phyloP scores from a whole-genome alignment of 139 green algal genomes.

The Coccomyxa sp. region DNA sequence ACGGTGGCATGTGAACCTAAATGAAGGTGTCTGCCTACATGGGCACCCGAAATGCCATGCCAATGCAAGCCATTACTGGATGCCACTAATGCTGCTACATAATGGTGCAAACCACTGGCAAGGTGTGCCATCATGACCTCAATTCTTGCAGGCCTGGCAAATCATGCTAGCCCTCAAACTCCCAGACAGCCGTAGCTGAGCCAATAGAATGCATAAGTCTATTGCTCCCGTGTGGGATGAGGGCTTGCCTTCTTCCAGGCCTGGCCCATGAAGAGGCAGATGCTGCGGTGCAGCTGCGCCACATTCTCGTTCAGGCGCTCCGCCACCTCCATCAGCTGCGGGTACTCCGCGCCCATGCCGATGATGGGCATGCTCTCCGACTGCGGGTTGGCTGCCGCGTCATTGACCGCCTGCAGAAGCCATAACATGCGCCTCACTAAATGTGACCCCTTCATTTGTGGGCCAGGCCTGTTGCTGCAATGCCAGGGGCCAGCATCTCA shows the following conservation, averaged over 20 bases:
- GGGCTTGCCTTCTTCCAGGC: neutral
- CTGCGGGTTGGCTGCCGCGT: neutral
- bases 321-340: neutral
- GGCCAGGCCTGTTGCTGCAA: too few species aligned
- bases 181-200: too few species aligned
- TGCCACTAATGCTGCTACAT: neutral
- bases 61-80: neutral
- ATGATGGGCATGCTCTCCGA: neutral
- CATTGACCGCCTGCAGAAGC: neutral
- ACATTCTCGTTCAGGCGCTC: neutral
- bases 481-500: too few species aligned
- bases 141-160: neutral
- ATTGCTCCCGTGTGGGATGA: too few species aligned
- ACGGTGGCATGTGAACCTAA: neutral
- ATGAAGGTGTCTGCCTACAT: neutral
- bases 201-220: too few species aligned
- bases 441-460: too few species aligned
- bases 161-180: too few species aligned
- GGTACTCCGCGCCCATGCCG: neutral
- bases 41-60: neutral
- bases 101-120: neutral
- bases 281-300: neutral
- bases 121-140: neutral
- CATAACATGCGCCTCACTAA: too few species aligned
- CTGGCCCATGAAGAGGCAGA: neutral